A percentile compares a stretch with the other conserved stretches of the same genome.
Conservation (phyloP, 768 basidiomycete genomes). For the Kwoniella bestiolae region DNA sequence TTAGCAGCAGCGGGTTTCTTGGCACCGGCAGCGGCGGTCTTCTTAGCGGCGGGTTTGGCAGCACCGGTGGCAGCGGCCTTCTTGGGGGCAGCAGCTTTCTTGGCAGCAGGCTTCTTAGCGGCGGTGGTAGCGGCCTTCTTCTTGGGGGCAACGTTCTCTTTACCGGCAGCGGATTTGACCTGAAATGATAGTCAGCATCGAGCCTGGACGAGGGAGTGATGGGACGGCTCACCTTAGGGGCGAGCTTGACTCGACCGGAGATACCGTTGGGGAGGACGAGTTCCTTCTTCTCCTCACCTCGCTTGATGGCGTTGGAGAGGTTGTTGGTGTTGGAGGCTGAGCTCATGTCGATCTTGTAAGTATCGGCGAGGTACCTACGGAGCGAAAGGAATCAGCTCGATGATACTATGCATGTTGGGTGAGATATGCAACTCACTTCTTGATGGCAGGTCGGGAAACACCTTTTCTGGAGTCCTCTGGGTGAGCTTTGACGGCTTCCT, state of each 20-base stretch:
- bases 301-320: constrained; percentile 76
- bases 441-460: constrained; percentile 76
- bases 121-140: constrained; percentile 57
- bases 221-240: constrained; percentile 48
- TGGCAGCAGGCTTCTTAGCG: constrained; percentile 40
- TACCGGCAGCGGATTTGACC: constrained; percentile 45
- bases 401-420: not conserved
- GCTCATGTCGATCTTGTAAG: constrained; percentile 79
- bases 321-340: constrained; percentile 74
- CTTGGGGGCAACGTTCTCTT: constrained; percentile 57
- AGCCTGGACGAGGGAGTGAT: not conserved
- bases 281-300: constrained; percentile 79
- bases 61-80: constrained; percentile 60
- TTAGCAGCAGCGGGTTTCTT: constrained; percentile 37
- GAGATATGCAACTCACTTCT: constrained; percentile 66
- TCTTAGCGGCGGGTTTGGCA: constrained; percentile 48
- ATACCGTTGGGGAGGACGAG: constrained; percentile 88
- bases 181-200: constrained; percentile 19
- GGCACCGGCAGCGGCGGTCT: constrained; percentile 48
- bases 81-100: constrained; percentile 54
- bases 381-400: not conserved
- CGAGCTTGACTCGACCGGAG: constrained; percentile 55
- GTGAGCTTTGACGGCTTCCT: constrained; percentile 75
- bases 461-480: constrained; percentile 71
- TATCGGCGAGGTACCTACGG: constrained; percentile 76